Base-by-base conservation (phyloP, 768 basidiomycete genomes). In the Crassisporium funariophilum region DNA sequence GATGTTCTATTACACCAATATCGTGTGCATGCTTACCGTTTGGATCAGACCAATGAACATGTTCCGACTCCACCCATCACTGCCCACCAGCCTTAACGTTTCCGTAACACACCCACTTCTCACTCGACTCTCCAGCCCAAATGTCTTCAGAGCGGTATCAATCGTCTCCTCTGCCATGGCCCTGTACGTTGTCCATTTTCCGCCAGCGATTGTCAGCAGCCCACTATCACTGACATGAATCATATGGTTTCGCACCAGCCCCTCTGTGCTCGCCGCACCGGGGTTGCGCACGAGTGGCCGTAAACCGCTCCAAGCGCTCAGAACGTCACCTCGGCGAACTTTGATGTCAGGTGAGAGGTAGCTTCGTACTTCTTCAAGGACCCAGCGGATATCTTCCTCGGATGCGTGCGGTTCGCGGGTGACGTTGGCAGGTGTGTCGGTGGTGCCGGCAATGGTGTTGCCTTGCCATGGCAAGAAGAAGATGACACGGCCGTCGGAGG, bases 391-490 rank as follows among this genome's bases (percentile, higher is more conserved):
- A 58, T 99, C 95, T 52, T 97, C 92, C 67, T 98, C 95, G 16
- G 78, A 74, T 1, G 95, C 91, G 3, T 79, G 76, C 4, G 95
- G 95, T 54, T 94, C 83, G 27, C 78, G 63, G 11, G 77, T 75
- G 43, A 95, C 88, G 1, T 69, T 61, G 2, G 88, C 83, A 0
- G 88, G 86, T 0, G 88, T 78, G 65, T 99, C 95, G 6, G 95
- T 99, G 2, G 97, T 98, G 19, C 95, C 95, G 1, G 95, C 95
- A 52, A 99, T 94, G 31, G 94, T 94, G 72, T 88, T 92, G 7
- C 95, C 95, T 69, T 98, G 87, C 95, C 97, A 99, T 0, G 95
- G 95, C 8, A 99, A 81, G 80, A 99, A 97, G 79, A 98, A 99
- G 62, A 99, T 95, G 45, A 99, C 95, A 20, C 95, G 87, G 0